Evolutionary conservation across 2,329 filamentous ascomycete genomes (phyloP).

Genomic region (Venturia oleaginea): DNA sequence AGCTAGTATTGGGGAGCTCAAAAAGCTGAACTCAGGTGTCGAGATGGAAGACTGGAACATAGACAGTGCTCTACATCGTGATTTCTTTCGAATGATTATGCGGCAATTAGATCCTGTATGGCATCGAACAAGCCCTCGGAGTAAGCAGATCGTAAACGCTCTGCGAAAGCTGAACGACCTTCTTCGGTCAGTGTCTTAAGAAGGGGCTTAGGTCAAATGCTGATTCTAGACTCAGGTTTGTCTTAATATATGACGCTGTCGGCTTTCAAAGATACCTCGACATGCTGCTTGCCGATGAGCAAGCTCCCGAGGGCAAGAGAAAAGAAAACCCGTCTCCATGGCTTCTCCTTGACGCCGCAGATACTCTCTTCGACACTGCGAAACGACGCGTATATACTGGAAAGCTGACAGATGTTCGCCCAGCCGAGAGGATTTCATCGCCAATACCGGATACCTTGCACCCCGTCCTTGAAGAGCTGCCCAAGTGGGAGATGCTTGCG

Average conservation of each 20-base stretch:
- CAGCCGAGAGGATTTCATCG: constrained; percentile 36
- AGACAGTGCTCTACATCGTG: constrained; percentile 83
- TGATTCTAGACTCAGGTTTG: constrained; percentile 32
- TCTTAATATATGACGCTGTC: constrained; percentile 82
- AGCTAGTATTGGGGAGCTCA: constrained; percentile 85
- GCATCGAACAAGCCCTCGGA: constrained; percentile 94
- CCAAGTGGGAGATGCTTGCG: constrained; percentile 85
- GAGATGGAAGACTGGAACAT: constrained; percentile 97
- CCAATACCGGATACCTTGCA: constrained; percentile 50
- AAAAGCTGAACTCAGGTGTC: constrained; percentile 78
- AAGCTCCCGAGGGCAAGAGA: constrained; percentile 77
- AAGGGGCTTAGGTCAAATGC: background rate
- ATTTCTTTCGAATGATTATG: constrained; percentile 81
- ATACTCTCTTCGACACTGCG: constrained; percentile 87
- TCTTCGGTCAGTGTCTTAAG: constrained; percentile 50
- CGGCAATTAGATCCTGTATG: constrained; percentile 91
- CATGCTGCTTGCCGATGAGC: constrained; percentile 84
- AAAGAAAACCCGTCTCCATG: constrained; percentile 87
- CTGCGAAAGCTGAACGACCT: constrained; percentile 74
- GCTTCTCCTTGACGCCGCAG: constrained; percentile 90
- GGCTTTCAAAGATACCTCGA: constrained; percentile 90
- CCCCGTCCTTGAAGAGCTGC: constrained; percentile 84
- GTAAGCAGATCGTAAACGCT: constrained; percentile 87
- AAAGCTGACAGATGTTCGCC: constrained; percentile 46
- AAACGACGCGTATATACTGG: constrained; percentile 79